phyloP scores from a whole-genome alignment of 2,329 filamentous ascomycete species.

The Fusarium sarcochroum region DNA sequence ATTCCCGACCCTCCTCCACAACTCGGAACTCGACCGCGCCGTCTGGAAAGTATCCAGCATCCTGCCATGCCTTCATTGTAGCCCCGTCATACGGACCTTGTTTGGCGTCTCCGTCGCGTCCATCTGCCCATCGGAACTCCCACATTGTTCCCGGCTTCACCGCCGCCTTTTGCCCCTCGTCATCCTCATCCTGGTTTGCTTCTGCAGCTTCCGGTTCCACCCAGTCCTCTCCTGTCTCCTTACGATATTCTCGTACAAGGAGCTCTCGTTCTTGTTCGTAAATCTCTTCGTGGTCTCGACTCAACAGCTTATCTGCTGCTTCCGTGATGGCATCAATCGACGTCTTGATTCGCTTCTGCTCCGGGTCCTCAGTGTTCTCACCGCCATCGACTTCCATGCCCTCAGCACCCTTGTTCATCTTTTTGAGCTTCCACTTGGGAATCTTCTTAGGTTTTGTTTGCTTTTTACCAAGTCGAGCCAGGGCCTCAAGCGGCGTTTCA shows the following conservation, averaged over 20 bases:
- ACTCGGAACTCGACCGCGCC: conserved; percentile 82
- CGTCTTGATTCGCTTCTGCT: conserved; percentile 77
- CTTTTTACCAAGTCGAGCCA: conserved; percentile 82
- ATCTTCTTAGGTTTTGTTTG: conserved; percentile 72
- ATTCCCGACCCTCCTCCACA: conserved; percentile 67
- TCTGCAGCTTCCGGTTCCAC: conserved; percentile 59
- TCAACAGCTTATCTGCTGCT: conserved; percentile 88
- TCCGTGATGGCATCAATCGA: conserved; percentile 88
- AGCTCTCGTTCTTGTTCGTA: conserved; percentile 91
- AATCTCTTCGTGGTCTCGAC: conserved; percentile 87
- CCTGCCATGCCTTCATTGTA: conserved; percentile 92
- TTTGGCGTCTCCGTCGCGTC: conserved; percentile 80
- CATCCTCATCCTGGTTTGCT: conserved; percentile 44
- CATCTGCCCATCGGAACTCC: conserved; percentile 95
- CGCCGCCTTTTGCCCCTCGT: conserved; percentile 26
- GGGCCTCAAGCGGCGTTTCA: conserved; percentile 89
- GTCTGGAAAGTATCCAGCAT: conserved; percentile 89
- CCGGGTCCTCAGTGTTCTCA: conserved; percentile 69
- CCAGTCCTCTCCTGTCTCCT: conserved; percentile 92
- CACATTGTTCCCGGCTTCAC: conserved; percentile 63
- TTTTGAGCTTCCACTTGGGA: conserved; percentile 80
- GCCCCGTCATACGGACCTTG: conserved; percentile 90
- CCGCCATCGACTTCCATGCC: conserved; percentile 78
- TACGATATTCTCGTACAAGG: conserved; percentile 84
- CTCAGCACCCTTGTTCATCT: conserved; percentile 67